phyloP scores from a whole-genome alignment of 805 yeast genomes.

The Candida silvicultrix region DNA sequence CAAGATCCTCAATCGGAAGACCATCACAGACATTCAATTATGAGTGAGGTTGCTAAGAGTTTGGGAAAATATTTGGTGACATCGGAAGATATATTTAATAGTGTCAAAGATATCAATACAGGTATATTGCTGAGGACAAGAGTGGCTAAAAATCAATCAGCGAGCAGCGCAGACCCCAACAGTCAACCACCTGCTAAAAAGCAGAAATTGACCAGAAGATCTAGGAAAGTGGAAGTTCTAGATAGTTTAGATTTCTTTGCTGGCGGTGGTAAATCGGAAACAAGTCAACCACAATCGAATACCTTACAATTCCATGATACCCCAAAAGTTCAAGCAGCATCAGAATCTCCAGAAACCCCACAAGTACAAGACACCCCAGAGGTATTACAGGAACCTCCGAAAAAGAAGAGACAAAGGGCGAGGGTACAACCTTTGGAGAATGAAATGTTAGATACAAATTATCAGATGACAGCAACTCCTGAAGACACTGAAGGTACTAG shows the following conservation, averaged over 20 bases:
- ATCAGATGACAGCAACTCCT: neutral
- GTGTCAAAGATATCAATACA: constrained; percentile 15
- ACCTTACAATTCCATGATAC: constrained; percentile 1
- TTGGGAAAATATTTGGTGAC: constrained; percentile 17
- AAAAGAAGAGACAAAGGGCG: constrained; percentile 5
- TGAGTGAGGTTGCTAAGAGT: constrained; percentile 14
- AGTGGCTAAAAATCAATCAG: constrained; percentile 2
- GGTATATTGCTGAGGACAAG: constrained; percentile 8
- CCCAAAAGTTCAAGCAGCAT: neutral
- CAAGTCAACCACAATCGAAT: constrained; percentile 3
- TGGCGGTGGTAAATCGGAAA: constrained; percentile 24
- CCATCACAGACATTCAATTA: neutral
- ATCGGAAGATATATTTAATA: constrained; percentile 22
- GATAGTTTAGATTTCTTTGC: constrained; percentile 32
- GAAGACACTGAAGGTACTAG: neutral
- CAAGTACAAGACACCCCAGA: neutral
- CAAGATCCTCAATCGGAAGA: neutral
- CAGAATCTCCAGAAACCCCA: neutral
- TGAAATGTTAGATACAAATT: neutral
- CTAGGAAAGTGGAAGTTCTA: constrained; percentile 23
- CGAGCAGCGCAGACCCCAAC: neutral
- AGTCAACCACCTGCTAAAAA: constrained; percentile 4
- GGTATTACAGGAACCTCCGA: constrained; percentile 1
- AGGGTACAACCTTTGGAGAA: constrained; percentile 4
- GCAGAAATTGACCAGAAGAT: constrained; percentile 4